Conservation (phyloP, 495 filamentous ascomycete genomes). For the Penicillium mononematosum region DNA sequence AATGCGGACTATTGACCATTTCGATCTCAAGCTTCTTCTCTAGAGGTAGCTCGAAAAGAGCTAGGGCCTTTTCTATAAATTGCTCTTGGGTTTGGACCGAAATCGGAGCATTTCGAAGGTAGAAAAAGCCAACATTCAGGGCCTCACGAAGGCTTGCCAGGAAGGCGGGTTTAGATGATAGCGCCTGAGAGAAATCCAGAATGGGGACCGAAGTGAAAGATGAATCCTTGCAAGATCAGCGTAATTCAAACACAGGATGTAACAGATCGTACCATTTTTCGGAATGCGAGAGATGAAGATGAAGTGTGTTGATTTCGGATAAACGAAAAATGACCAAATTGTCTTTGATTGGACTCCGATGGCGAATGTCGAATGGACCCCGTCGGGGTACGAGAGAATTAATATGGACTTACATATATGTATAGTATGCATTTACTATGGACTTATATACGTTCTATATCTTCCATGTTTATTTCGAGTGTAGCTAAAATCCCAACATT, state of each 20-base stretch:
- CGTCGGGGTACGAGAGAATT: no score
- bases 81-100: conserved; percentile 60
- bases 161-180: conserved; percentile 67
- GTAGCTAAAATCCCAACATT: no score
- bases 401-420: no score
- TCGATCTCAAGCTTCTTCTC: conserved; percentile 85
- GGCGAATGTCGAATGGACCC: no score
- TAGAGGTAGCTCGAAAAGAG: conserved; percentile 77
- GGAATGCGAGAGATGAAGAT: conserved; percentile 53
- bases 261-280: conserved; percentile 15
- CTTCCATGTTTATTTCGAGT: no score
- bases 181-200: conserved; percentile 69
- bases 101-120: conserved; percentile 82
- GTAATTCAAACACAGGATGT: neutral
- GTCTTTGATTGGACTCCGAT: no score
- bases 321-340: no score
- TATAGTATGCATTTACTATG: no score
- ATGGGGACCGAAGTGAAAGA: conserved; percentile 75
- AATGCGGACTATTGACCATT: conserved; percentile 78
- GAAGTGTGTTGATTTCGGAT: neutral
- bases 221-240: conserved; percentile 15
- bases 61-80: conserved; percentile 67
- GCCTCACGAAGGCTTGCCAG: conserved; percentile 71
- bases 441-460: no score
- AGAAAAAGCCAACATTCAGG: conserved; percentile 89